Conservation (phyloP, 2,329 filamentous ascomycete genomes). For the Aspergillus pseudoterreus region DNA sequence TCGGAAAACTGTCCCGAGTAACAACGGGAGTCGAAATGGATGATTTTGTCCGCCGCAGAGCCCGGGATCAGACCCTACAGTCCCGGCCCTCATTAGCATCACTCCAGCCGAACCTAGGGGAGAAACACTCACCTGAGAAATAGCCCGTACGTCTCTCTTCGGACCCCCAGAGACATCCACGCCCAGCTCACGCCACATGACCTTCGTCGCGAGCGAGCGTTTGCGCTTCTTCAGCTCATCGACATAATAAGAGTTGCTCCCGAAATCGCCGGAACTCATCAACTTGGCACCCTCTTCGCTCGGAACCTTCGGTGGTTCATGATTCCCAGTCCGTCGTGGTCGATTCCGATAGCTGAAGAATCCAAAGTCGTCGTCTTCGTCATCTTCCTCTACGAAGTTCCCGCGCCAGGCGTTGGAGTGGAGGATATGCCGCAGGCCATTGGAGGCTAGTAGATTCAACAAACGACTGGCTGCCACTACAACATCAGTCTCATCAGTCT, state of each 20-base stretch:
- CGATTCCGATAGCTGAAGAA: slow-evolving; percentile 45
- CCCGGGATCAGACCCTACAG: slow-evolving; percentile 70
- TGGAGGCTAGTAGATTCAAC: slow-evolving; percentile 44
- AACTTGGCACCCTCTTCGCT: slow-evolving; percentile 71
- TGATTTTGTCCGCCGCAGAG: slow-evolving; percentile 75
- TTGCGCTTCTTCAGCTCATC: slow-evolving; percentile 54
- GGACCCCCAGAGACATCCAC: slow-evolving; percentile 57
- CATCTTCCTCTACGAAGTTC: slow-evolving; percentile 22
- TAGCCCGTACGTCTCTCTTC: slow-evolving; percentile 61
- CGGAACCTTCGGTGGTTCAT: slow-evolving; percentile 77
- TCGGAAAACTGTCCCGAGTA: slow-evolving; percentile 97
- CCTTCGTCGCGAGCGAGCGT: slow-evolving; percentile 59
- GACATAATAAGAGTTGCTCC: slow-evolving; percentile 58
- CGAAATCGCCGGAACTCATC: slow-evolving; percentile 81
- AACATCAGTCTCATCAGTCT: slow-evolving; percentile 11
- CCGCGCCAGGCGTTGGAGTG: slow-evolving; percentile 28
- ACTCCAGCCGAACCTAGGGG: not conserved
- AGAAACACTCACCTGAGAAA: slow-evolving; percentile 59
- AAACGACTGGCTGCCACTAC: slow-evolving; percentile 42
- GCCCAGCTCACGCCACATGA: slow-evolving; percentile 80
- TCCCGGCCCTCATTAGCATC: not conserved
- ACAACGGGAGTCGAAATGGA: slow-evolving; percentile 80
- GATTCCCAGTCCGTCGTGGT: slow-evolving; percentile 38
- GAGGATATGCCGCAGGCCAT: slow-evolving; percentile 53
- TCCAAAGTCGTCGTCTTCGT: slow-evolving; percentile 28